Evolutionary conservation across 257 asterid species (phyloP), one percentile per base, ranked within the genome.

Genomic region (Lavandula angustifolia): DNA sequence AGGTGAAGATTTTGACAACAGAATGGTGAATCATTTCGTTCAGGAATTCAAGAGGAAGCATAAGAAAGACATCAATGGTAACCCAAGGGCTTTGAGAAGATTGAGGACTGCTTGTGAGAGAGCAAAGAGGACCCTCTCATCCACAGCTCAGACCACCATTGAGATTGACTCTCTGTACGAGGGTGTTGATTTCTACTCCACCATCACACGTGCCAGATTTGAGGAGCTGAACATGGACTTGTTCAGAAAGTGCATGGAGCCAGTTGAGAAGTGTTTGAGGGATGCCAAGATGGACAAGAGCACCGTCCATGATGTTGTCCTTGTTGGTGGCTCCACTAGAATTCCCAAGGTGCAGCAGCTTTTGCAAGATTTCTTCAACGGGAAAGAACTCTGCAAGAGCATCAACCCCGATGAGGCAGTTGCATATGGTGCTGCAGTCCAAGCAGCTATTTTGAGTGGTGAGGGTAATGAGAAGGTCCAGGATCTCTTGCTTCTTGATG

Each of bases 271-370:
- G 73, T 88, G 96, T 71, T 75, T 86, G 79, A 80, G 92, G 80
- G 96, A 84, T 74, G 96, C 95, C 3, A 86, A 88, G 84, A 86
- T 88, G 96, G 95, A 86, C 72, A 88, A 88, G 78, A 88, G 95
- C 84, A 69, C 67, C 2, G 51, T 87, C 46, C 92, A 85, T 9
- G 92, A 87, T 68, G 95, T 80, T 13, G 92, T 85, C 27, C 83
- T 78, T 48, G 80, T 78, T 54, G 80, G 83, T 70, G 83, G 83
- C 7, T 78, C 83, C 3, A 74, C 80, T 9, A 74, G 82, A 48
- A 78, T 78, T 38, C 82, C 82, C n/a, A 78, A 78, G 44, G 83
- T 78, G 40, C 83, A 79, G 63, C 83, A 79, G 38, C 52, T 83
- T 4, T 41, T 85, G 60, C 89, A 83, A 10, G 90, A 85, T 32